Evolutionary conservation across 2,329 filamentous ascomycete genomes (phyloP).

Genomic region (Coniochaeta sp.): DNA sequence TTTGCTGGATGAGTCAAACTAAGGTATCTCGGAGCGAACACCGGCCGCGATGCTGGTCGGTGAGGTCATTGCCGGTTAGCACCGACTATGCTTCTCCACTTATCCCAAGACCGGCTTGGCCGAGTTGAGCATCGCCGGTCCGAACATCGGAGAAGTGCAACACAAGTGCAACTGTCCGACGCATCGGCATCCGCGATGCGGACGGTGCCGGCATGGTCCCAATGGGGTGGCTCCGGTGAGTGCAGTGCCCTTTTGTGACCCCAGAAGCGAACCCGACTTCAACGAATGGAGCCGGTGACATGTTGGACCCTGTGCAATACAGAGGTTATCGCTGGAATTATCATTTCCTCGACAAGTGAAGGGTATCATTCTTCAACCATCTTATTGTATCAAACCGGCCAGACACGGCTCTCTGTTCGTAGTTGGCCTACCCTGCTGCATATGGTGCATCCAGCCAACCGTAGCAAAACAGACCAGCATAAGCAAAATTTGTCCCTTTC

Average conservation of each 20-base stretch:
- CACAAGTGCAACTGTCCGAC: background rate
- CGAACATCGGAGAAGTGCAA: background rate
- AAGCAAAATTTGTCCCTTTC: background rate
- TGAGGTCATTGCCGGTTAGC: background rate
- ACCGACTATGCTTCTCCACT: background rate
- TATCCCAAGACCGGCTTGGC: background rate
- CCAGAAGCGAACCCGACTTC: too few relatives aligned
- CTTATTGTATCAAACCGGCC: too few relatives aligned
- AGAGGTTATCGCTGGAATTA: too few relatives aligned
- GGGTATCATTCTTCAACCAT: too few relatives aligned
- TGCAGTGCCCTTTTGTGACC: too few relatives aligned
- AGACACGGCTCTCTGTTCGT: too few relatives aligned
- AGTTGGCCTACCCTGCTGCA: background rate
- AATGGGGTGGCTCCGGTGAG: background rate
- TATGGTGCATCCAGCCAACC: background rate
- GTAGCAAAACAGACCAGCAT: background rate
- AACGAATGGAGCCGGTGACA: too few relatives aligned
- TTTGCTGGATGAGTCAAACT: background rate
- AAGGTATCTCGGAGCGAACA: background rate
- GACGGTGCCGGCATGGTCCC: background rate
- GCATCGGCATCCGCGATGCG: background rate
- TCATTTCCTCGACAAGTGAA: too few relatives aligned
- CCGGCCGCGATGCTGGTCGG: background rate
- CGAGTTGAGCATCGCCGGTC: background rate
- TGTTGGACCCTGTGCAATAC: too few relatives aligned